Base-by-base conservation (phyloP, 2,329 filamentous ascomycete genomes). In the Rasamsonia emersonii region DNA sequence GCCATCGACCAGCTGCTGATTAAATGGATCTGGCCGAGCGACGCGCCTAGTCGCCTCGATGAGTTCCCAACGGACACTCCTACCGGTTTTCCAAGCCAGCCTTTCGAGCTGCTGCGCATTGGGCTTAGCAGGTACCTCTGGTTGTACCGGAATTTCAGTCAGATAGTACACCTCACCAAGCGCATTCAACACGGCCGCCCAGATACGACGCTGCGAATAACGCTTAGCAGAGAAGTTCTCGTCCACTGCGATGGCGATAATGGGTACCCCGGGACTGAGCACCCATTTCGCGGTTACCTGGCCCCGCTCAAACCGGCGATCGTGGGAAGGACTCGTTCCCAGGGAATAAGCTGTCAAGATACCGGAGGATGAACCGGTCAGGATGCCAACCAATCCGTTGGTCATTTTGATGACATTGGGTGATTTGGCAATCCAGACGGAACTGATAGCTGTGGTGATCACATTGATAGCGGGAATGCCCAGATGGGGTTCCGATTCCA, bases 171-270 rank as follows among this genome's bases (percentile, higher is more conserved):
- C 67, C 55, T 98, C 91, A 1, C 91, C 91, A 6, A 98, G 67
- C 0, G 91, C 89, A 53, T 98, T 98, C 32, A 98, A 61, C n/a
- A 77, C 84, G 24, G 89, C 80, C n/a, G 84, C 86, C 86, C 86
- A 96, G 9, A 91, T 73, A 17, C 88, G 78, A 9, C 75, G 73
- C 30, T 78, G 67, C 3, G 72, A 64, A 51, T 79, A 79, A 18
- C 88, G 78, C 45, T 77, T 79, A 16, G 70, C 57, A 29, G 72
- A 88, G 56, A 86, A 91, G 32, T 76, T 76, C 17, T 94, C 86
- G 48, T 98, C 91, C 5, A 94, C 74, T 26, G 75, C 75, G 38
- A 98, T 76, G 1, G 77, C 75, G 33, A 95, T 73, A 39, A 98
- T 91, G 0, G 91, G 91, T 3, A 96, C 86, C 24, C 91, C 91